A percentile compares a stretch with the other conserved stretches of the same genome.
Conservation (phyloP, 805 yeast genomes). For the Candida pini region DNA sequence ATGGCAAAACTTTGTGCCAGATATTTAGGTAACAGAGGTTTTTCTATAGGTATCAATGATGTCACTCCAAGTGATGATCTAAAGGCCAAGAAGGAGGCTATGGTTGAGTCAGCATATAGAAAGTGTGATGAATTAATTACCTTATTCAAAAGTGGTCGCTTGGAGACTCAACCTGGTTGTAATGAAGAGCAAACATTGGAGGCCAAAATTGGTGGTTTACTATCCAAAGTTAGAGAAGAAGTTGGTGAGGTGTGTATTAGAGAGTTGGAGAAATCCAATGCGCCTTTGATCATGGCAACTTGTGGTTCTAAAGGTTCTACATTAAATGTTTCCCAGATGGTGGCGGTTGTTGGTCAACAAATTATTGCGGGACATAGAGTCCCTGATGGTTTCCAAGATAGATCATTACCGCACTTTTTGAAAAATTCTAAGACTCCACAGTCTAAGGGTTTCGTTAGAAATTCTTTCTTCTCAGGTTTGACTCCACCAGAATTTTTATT, state of each 20-base stretch:
- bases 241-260: conserved; percentile 97
- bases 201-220: conserved; percentile 92
- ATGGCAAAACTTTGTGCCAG: conserved; percentile 99
- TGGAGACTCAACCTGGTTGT: conserved; percentile 99
- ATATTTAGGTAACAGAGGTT: conserved; percentile 89
- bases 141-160: conserved; percentile 71
- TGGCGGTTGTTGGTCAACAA: conserved; percentile 99
- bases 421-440: conserved; percentile 96
- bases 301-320: conserved; percentile 99
- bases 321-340: conserved; percentile 98
- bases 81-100: conserved; percentile 69
- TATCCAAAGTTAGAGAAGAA: conserved; percentile 97
- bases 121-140: conserved; percentile 89
- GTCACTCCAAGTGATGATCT: conserved; percentile 88
- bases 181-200: conserved; percentile 97
- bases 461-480: conserved; percentile 90
- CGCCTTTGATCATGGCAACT: conserved; percentile 97
- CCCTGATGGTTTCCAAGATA: conserved; percentile 99
- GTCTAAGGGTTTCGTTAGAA: conserved; percentile 95
- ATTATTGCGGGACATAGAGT: conserved; percentile 98
- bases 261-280: conserved; percentile 84
- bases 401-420: conserved; percentile 94
- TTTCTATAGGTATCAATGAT: conserved; percentile 94
- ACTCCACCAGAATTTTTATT: conserved; percentile 95
- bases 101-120: conserved; percentile 86